A percentile compares a stretch with the other conserved stretches of the same genome.
Evolutionary conservation across 441 rosid genomes (phyloP).

Genomic region (Corymbia citriodora): DNA sequence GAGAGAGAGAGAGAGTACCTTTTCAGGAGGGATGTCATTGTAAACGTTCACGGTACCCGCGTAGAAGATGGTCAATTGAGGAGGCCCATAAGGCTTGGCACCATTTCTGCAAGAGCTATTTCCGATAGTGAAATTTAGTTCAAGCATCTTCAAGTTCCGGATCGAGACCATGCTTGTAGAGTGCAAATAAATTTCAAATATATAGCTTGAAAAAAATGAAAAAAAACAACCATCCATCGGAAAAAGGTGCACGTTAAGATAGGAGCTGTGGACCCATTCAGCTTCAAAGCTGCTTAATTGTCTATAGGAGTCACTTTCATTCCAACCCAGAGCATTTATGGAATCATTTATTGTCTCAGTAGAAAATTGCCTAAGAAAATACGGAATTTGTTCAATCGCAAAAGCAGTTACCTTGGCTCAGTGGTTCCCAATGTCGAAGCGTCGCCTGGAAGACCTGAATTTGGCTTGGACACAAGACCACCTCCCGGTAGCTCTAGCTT

Average conservation of each 20-base stretch:
- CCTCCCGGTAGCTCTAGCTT: conserved; percentile 41
- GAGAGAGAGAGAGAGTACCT: conserved; percentile 30
- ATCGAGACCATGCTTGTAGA: neutral
- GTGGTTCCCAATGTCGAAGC: conserved; percentile 24
- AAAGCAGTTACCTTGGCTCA: conserved; percentile 28
- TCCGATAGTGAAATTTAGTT: neutral
- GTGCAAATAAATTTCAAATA: neutral
- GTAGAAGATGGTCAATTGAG: conserved; percentile 63
- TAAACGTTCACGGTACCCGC: conserved; percentile 54
- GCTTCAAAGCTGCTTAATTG: neutral
- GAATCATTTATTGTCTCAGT: neutral
- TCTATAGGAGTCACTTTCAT: neutral
- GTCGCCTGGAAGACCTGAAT: conserved; percentile 18
- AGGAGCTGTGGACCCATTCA: neutral
- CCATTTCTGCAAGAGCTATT: conserved; percentile 14
- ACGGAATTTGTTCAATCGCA: neutral
- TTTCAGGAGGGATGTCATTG: conserved; percentile 60
- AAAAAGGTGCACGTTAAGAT: neutral
- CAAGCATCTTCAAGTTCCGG: neutral
- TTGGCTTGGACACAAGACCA: conserved; percentile 31
- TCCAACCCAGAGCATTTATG: neutral
- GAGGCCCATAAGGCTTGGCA: conserved; percentile 22
- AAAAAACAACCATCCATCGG: neutral
- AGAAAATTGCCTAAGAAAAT: neutral
- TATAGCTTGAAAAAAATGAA: neutral